phyloP scores from a whole-genome alignment of 1,284 basidiomycete genomes.

The Cutaneotrichosporon sp. region DNA sequence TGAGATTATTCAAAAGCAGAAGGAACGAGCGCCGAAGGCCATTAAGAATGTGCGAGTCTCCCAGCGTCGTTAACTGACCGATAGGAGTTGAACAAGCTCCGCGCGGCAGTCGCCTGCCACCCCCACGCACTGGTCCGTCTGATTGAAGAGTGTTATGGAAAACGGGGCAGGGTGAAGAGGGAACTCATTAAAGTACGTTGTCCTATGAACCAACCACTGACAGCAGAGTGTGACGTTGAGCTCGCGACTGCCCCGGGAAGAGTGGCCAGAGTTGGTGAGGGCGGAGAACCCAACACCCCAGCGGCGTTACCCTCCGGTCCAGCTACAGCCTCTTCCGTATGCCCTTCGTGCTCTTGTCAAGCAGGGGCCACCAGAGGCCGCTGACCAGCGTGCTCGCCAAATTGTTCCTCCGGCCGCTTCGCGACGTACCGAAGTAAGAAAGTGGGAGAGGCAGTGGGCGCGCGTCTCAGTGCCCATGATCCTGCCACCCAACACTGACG shows the following conservation, averaged over 20 bases:
- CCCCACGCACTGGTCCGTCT: slow-evolving; percentile 36
- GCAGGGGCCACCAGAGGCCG: not conserved
- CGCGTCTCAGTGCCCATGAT: slow-evolving; percentile 22
- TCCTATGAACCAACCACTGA: slow-evolving; percentile 1
- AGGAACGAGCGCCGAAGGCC: not conserved
- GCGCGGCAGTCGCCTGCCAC: slow-evolving; percentile 37
- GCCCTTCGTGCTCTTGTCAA: slow-evolving; percentile 1
- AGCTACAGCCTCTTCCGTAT: slow-evolving; percentile 6
- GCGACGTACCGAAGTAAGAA: not conserved
- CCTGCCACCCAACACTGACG: slow-evolving; percentile 1
- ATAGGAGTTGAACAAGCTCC: slow-evolving; percentile 26
- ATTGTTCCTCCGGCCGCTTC: not conserved
- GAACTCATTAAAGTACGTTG: slow-evolving; percentile 25
- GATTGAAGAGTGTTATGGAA: slow-evolving; percentile 2
- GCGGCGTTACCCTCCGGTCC: slow-evolving; percentile 8
- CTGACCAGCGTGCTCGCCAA: not conserved
- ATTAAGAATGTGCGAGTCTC: not conserved
- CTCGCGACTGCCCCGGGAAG: not conserved
- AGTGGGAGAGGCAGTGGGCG: slow-evolving; percentile 7
- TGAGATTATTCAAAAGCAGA: not conserved
- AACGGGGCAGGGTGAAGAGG: slow-evolving; percentile 3
- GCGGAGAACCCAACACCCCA: not conserved
- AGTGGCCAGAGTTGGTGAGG: slow-evolving; percentile 1
- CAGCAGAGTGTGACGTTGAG: slow-evolving; percentile 13
- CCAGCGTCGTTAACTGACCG: not conserved